Conservation (phyloP, 441 rosid species). For the Viola pubescens region DNA sequence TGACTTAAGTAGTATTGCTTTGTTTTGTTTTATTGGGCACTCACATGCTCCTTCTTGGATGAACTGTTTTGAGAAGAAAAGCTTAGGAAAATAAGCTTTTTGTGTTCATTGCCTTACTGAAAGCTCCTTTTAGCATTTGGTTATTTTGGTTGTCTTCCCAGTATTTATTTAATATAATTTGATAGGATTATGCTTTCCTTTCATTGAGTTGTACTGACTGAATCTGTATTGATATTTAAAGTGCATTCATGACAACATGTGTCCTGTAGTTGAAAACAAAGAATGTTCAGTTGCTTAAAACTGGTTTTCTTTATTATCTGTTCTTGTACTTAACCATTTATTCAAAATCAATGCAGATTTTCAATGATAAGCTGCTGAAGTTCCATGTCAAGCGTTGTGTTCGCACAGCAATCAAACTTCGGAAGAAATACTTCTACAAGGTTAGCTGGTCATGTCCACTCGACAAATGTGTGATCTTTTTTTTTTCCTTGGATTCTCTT, state of each 20-base stretch:
- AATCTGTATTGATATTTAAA: too few species aligned
- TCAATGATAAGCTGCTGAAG: constrained; percentile 75
- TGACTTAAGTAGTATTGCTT: background rate
- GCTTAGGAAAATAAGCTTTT: background rate
- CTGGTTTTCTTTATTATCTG: background rate
- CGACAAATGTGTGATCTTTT: background rate
- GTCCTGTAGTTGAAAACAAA: too few species aligned
- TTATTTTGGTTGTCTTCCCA: too few species aligned
- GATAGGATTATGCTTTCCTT: too few species aligned
- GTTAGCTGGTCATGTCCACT: constrained; percentile 27
- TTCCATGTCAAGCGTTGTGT: constrained; percentile 67
- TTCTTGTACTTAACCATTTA: background rate
- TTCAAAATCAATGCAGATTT: constrained; percentile 45
- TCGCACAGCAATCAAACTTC: constrained; percentile 68
- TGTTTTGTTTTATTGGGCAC: background rate
- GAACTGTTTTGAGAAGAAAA: constrained; percentile 2
- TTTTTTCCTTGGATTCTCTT: background rate
- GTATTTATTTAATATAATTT: too few species aligned
- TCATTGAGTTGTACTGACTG: too few species aligned
- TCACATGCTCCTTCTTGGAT: background rate
- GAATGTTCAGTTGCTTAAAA: too few species aligned
- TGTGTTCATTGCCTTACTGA: background rate
- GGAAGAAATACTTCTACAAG: constrained; percentile 80
- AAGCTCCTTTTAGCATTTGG: too few species aligned
- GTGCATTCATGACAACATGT: too few species aligned